Evolutionary conservation across 257 asterid genomes (phyloP).

Genomic region (Solanum bulbocastanum): DNA sequence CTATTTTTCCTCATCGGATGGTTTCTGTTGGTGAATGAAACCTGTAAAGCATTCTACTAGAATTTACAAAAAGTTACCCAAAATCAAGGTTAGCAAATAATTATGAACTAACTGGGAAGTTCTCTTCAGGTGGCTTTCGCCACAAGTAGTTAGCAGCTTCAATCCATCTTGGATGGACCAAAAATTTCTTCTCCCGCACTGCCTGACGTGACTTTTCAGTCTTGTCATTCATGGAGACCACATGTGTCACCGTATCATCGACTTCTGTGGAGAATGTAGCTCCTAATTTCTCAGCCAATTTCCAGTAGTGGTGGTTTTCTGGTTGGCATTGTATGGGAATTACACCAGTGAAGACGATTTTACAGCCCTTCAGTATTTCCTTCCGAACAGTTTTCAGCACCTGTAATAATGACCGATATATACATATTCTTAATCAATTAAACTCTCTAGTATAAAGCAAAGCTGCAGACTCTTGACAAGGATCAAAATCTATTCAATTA

Average conservation of each 20-base stretch:
- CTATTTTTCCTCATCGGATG: background rate
- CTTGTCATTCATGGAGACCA: conserved; percentile 53
- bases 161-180: conserved; percentile 69
- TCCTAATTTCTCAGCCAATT: conserved; percentile 64
- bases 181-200: conserved; percentile 29
- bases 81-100: conserved; percentile 4
- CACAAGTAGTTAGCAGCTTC: conserved; percentile 64
- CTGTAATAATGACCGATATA: conserved; percentile 11
- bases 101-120: conserved; percentile 30
- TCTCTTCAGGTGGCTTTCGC: conserved; percentile 66
- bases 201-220: conserved; percentile 70
- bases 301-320: conserved; percentile 58
- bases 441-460: background rate
- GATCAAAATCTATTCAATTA: background rate
- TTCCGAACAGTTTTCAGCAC: conserved; percentile 38
- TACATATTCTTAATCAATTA: background rate
- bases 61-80: background rate
- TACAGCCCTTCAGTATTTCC: conserved; percentile 55
- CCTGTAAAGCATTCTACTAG: background rate
- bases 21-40: background rate
- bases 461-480: background rate
- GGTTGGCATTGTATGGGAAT: conserved; percentile 41
- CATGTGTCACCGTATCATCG: conserved; percentile 59
- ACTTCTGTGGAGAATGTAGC: conserved; percentile 47
- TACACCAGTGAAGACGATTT: conserved; percentile 49